Conservation (phyloP, 1,284 basidiomycete genomes). For the Ustilago xerochloae region DNA sequence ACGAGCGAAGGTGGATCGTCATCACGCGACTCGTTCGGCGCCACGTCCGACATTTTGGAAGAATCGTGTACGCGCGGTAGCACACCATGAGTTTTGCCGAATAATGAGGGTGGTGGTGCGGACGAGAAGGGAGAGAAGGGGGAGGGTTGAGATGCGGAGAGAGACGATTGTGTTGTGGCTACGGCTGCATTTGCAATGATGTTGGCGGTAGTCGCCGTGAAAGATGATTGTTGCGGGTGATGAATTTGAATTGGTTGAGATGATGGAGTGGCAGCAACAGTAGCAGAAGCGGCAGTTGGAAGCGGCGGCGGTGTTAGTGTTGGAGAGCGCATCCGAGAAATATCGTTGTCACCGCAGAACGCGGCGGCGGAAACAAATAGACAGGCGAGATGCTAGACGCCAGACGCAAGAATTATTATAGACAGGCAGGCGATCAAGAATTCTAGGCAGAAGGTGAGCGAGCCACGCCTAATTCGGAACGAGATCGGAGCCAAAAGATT, state of each 20-base stretch:
- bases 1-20: conserved; percentile 14
- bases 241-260: conserved; percentile 20
- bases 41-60: conserved; percentile 29
- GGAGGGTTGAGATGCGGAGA: not conserved
- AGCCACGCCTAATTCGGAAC: conserved; percentile 2
- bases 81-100: conserved; percentile 13
- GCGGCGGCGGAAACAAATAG: too few species aligned
- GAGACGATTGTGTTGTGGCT: not conserved
- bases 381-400: too few species aligned
- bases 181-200: not conserved
- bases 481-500: not conserved
- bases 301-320: not conserved
- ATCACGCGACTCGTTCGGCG: conserved; percentile 19
- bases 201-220: not conserved
- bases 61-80: conserved; percentile 2
- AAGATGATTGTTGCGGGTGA: not conserved
- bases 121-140: not conserved
- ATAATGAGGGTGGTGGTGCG: conserved; percentile 5
- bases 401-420: conserved; percentile 4
- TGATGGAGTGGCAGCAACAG: conserved; percentile 14
- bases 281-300: not conserved
- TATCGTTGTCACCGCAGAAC: too few species aligned
- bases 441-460: too few species aligned
- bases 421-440: too few species aligned
- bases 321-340: conserved; percentile 8